phyloP scores from a whole-genome alignment of 1,139 yeast genomes.

The Debaryomyces nepalensis region DNA sequence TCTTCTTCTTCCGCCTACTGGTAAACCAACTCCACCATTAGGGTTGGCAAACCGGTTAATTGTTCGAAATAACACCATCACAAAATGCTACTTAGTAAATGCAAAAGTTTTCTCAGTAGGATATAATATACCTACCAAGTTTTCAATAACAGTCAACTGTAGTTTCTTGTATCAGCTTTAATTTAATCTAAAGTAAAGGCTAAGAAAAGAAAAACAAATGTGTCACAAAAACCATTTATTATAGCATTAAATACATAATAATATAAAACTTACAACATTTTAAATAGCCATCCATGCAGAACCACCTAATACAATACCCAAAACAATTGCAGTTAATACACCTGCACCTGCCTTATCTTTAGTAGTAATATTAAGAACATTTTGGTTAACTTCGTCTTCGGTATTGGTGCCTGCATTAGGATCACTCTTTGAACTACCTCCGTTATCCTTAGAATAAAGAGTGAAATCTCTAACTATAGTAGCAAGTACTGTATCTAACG shows the following conservation, averaged over 20 bases:
- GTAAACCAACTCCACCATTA: conserved; percentile 36
- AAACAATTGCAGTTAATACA: conserved; percentile 47
- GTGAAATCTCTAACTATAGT: conserved; percentile 32
- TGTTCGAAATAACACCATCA: conserved; percentile 49
- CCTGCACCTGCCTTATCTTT: conserved; percentile 57
- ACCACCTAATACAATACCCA: conserved; percentile 43
- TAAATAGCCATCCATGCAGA: conserved; percentile 52
- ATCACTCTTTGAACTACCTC: conserved; percentile 52
- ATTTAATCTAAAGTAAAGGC: not conserved
- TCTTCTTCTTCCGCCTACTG: conserved; percentile 44
- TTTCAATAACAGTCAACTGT: too few species aligned
- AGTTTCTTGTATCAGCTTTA: too few species aligned
- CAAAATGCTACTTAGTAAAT: not conserved
- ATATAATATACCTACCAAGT: too few species aligned
- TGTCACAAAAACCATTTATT: not conserved
- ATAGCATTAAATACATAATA: conserved; percentile 1
- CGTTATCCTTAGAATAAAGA: conserved; percentile 41
- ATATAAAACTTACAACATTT: conserved; percentile 1
- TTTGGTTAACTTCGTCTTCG: conserved; percentile 31
- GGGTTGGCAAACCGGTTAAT: conserved; percentile 51
- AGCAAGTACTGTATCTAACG: conserved; percentile 65
- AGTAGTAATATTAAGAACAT: conserved; percentile 34
- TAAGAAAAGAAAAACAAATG: not conserved
- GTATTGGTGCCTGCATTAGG: conserved; percentile 51
- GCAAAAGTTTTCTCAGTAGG: not conserved